Evolutionary conservation across 2,329 filamentous ascomycete genomes (phyloP).

Genomic region (Colletotrichum chrysophilum): DNA sequence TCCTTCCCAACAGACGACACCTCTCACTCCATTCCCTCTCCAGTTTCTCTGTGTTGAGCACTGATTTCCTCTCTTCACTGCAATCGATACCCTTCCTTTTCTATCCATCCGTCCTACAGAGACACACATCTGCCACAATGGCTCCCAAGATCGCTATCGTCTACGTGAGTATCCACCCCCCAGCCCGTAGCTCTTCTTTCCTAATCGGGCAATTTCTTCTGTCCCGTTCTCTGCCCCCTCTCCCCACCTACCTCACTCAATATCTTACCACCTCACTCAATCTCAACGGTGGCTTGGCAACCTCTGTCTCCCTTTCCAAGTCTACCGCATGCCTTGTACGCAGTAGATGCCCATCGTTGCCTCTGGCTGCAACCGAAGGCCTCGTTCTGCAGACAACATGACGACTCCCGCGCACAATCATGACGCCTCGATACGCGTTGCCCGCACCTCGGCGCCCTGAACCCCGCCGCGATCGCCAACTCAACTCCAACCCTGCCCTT

Average conservation of each 20-base stretch:
- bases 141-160: conserved; percentile 92
- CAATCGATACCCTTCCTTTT: neutral
- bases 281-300: neutral
- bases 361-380: neutral
- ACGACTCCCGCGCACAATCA: neutral
- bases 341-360: neutral
- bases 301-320: neutral
- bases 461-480: neutral
- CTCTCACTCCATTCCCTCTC: neutral
- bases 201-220: conserved; percentile 10
- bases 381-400: neutral
- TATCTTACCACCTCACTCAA: neutral
- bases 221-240: conserved; percentile 6
- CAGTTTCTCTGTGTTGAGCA: neutral
- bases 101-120: neutral
- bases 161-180: conserved; percentile 64
- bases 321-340: neutral
- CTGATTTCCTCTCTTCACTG: neutral
- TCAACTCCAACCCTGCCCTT: neutral
- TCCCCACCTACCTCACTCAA: neutral
- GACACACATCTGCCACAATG: conserved; percentile 59
- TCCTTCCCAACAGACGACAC: neutral
- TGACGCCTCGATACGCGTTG: neutral
- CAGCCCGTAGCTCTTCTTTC: neutral
- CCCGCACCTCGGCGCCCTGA: neutral